These are phyloP conservation scores for Aspergillus latus DNA, from an alignment of 2,329 filamentous ascomycete genomes.

Conservation along the genomic window DNA sequence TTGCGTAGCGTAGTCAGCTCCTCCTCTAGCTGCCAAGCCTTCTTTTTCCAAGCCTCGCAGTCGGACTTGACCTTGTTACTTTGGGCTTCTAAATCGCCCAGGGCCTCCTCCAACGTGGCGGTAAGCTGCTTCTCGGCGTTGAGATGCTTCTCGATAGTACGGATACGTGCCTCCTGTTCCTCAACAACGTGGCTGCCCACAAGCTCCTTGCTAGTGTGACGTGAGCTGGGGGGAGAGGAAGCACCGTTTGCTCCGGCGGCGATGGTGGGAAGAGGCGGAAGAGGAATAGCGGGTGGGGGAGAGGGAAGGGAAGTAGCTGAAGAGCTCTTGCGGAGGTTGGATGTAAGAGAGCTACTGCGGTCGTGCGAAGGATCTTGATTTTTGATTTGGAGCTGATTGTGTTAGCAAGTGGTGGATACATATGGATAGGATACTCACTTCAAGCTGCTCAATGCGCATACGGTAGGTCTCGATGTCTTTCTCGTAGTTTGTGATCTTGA, in stretches of 20 bases:
- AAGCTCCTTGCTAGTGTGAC: constrained; percentile 80
- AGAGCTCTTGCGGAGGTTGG: constrained; percentile 78
- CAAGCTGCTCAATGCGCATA: constrained; percentile 64
- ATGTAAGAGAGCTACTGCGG: constrained; percentile 59
- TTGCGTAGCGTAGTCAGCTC: constrained; percentile 54
- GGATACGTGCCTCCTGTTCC: constrained; percentile 91
- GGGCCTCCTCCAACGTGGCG: constrained; percentile 88
- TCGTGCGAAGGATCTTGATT: constrained; percentile 49
- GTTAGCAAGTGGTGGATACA: constrained; percentile 20
- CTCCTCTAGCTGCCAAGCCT: constrained; percentile 74
- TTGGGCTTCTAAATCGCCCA: constrained; percentile 88
- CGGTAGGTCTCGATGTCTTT: constrained; percentile 63
- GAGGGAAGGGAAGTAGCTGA: constrained; percentile 85
- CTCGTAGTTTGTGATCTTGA: constrained; percentile 63
- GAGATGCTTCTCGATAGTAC: constrained; percentile 94
- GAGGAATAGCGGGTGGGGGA: constrained; percentile 90
- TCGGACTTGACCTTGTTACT: constrained; percentile 90
- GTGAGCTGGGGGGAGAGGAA: constrained; percentile 59
- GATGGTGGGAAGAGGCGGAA: constrained; percentile 78
- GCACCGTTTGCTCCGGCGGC: constrained; percentile 52
- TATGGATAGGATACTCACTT: constrained; percentile 57
- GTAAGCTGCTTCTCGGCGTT: constrained; percentile 96
- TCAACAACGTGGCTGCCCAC: constrained; percentile 80
- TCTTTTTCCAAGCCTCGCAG: constrained; percentile 86
- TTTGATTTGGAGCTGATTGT: constrained; percentile 42